Base-by-base conservation (phyloP, 495 filamentous ascomycete genomes). In the Daldinia childiae region DNA sequence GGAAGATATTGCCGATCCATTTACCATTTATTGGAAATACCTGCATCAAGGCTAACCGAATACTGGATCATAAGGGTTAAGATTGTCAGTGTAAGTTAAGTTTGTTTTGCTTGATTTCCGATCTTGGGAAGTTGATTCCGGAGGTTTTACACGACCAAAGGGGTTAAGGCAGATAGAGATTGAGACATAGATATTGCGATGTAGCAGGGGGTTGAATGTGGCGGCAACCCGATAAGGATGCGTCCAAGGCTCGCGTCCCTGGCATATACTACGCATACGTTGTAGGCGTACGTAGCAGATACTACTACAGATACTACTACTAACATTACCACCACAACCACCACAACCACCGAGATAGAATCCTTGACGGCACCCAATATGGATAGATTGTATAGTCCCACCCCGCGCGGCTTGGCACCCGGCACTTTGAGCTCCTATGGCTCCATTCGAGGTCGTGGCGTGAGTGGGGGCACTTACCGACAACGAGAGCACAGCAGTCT, bases 311-410 rank as follows among this genome's bases (percentile, higher is more conserved):
- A n/a, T n/a, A 26, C 17, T 34, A 30, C 7, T 8, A 30, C 27
- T 29, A 29, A 2, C 27, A 29, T 4, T 29, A 29, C 27, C 29
- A 38, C 17, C 26, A 54, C 50, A n/a, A 17, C 27, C 6, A 58
- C 55, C 12, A 26, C 32, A 4, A 39, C 55, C 11, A 6, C 30
- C 32, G 19, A 36, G 55, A 58, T 58, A 38, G 30, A 24, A 58
- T 21, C 55, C 55, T 58, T 58, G 55, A 36, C 55, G 55, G 55
- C 55, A 39, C 19, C 19, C 32, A 58, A 71, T 74, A 74, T 71
- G 50, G 68, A 71, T 74, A 74, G 72, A 74, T 74, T 67, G 68
- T 71, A 74, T 71, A 65, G 62, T 71, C 72, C 62, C 67, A 71
- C 72, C 72, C 72, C 72, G 67, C 71, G 66, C 64, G 72, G 19